A percentile compares a stretch with the other conserved stretches of the same genome.
These are phyloP conservation scores for Penicillium daleae DNA, from an alignment of 495 filamentous ascomycete genomes.

Conservation along the genomic window DNA sequence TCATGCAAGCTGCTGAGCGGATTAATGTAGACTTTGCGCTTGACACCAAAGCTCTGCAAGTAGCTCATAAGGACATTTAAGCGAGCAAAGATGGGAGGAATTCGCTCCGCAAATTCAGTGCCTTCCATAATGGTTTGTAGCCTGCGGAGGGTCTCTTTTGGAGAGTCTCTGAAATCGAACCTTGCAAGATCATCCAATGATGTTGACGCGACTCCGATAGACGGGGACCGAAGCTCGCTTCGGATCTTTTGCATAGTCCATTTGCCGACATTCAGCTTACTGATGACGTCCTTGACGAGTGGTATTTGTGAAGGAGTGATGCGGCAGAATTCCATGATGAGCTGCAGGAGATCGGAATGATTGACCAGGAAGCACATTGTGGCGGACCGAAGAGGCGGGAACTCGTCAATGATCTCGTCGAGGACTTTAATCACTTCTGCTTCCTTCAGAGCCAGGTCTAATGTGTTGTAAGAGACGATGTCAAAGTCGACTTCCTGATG, in stretches of 20 bases:
- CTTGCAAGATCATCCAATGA: slow-evolving; percentile 86
- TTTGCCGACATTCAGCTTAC: slow-evolving; percentile 82
- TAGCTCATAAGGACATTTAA: slow-evolving; percentile 76
- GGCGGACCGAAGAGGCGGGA: slow-evolving; percentile 69
- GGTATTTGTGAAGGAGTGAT: slow-evolving; percentile 70
- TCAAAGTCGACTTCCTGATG: slow-evolving; percentile 95
- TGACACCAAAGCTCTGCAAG: slow-evolving; percentile 71
- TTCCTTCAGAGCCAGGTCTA: slow-evolving; percentile 88
- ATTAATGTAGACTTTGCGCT: slow-evolving; percentile 79
- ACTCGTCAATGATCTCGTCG: slow-evolving; percentile 84
- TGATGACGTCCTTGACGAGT: slow-evolving; percentile 79
- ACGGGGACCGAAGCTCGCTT: slow-evolving; percentile 76
- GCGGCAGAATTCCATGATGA: slow-evolving; percentile 86
- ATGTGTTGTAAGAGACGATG: slow-evolving; percentile 76
- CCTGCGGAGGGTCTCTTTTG: slow-evolving; percentile 71
- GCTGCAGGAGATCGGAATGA: slow-evolving; percentile 80
- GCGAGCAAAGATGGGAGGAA: slow-evolving; percentile 76
- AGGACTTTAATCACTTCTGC: slow-evolving; percentile 94
- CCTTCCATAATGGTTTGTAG: slow-evolving; percentile 76
- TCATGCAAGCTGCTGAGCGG: slow-evolving; percentile 90
- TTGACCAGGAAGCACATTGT: slow-evolving; percentile 92
- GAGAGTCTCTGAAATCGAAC: slow-evolving; percentile 88
- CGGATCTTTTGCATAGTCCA: slow-evolving; percentile 86
- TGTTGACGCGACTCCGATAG: slow-evolving; percentile 82
- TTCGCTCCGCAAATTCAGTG: slow-evolving; percentile 64